Conservation (phyloP, 1,284 basidiomycete genomes). For the Malassezia dermatis region DNA sequence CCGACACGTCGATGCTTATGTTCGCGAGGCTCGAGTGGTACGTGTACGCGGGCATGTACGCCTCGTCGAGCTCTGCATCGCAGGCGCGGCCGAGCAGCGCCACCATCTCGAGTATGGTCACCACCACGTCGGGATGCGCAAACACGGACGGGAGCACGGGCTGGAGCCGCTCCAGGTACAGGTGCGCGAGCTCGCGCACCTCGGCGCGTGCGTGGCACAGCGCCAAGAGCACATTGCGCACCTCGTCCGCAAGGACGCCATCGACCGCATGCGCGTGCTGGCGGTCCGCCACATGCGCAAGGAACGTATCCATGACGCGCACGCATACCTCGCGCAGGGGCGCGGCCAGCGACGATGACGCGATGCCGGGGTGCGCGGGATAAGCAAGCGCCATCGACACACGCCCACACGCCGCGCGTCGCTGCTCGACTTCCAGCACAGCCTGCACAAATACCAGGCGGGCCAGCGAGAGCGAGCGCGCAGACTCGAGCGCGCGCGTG, state of each 20-base stretch:
- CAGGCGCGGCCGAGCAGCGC: conserved; percentile 77
- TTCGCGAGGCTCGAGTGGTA: conserved; percentile 66
- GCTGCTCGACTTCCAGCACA: conserved; percentile 78
- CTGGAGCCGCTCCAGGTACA: conserved; percentile 73
- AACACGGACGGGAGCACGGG: conserved; percentile 88
- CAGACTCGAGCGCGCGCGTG: conserved; percentile 64
- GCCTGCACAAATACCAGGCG: conserved; percentile 78
- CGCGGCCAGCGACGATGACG: conserved; percentile 57
- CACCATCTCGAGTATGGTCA: conserved; percentile 69
- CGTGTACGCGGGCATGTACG: conserved; percentile 80
- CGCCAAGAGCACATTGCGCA: conserved; percentile 64
- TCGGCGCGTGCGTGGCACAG: conserved; percentile 74
- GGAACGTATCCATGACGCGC: conserved; percentile 55
- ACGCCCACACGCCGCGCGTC: conserved; percentile 68
- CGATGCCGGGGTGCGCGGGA: conserved; percentile 78
- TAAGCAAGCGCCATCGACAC: conserved; percentile 76
- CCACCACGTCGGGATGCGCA: conserved; percentile 74
- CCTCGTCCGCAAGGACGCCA: conserved; percentile 61
- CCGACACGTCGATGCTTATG: conserved; percentile 70
- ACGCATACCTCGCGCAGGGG: conserved; percentile 79
- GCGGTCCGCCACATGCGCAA: conserved; percentile 50
- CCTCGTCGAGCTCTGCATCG: conserved; percentile 82
- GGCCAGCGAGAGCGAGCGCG: conserved; percentile 59
- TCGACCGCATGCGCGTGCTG: conserved; percentile 72
- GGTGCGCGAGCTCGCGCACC: conserved; percentile 69